phyloP scores from a whole-genome alignment of 2,329 filamentous ascomycete species.

The Bipolaris gigantea region DNA sequence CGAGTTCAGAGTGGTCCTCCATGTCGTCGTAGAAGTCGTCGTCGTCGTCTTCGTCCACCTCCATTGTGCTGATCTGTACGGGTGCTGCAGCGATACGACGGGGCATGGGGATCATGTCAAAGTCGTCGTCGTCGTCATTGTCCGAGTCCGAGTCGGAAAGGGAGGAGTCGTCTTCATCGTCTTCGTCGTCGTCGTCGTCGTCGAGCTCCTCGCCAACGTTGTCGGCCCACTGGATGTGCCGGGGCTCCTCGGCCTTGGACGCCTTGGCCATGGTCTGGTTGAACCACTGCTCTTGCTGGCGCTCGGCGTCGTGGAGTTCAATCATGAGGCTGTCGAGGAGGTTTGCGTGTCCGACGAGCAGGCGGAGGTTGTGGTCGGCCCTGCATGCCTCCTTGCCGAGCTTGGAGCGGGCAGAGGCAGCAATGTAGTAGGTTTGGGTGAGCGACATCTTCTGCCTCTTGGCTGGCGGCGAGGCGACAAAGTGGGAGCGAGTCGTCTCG shows the following conservation, averaged over 20 bases:
- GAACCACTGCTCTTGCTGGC: slow-evolving; percentile 97
- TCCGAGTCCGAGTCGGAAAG: slow-evolving; percentile 57
- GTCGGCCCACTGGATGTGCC: slow-evolving; percentile 87
- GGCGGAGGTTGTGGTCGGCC: slow-evolving; percentile 89
- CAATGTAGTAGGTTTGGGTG: slow-evolving; percentile 97
- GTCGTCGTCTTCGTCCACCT: slow-evolving; percentile 47
- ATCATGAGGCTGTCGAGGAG: slow-evolving; percentile 93
- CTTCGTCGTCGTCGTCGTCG: slow-evolving; percentile 58
- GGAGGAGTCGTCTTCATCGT: slow-evolving; percentile 45
- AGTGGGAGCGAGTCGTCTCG: slow-evolving; percentile 49
- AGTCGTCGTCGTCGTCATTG: slow-evolving; percentile 57
- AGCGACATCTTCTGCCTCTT: slow-evolving; percentile 90
- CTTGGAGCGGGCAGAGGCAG: slow-evolving; percentile 95
- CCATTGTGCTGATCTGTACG: slow-evolving; percentile 49
- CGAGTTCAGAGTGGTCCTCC: slow-evolving; percentile 51
- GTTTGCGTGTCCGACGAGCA: slow-evolving; percentile 97
- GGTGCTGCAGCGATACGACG: slow-evolving; percentile 47
- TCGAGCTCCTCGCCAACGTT: slow-evolving; percentile 74
- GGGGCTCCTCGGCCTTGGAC: slow-evolving; percentile 61
- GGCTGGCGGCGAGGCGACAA: slow-evolving; percentile 48
- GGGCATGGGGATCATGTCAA: slow-evolving; percentile 49
- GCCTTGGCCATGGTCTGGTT: slow-evolving; percentile 88
- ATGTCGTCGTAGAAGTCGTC: slow-evolving; percentile 53
- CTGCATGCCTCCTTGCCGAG: slow-evolving; percentile 88
- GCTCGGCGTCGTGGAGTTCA: slow-evolving; percentile 88